Conservation (phyloP, 495 filamentous ascomycete genomes). For the Schizothecium vesticola region DNA sequence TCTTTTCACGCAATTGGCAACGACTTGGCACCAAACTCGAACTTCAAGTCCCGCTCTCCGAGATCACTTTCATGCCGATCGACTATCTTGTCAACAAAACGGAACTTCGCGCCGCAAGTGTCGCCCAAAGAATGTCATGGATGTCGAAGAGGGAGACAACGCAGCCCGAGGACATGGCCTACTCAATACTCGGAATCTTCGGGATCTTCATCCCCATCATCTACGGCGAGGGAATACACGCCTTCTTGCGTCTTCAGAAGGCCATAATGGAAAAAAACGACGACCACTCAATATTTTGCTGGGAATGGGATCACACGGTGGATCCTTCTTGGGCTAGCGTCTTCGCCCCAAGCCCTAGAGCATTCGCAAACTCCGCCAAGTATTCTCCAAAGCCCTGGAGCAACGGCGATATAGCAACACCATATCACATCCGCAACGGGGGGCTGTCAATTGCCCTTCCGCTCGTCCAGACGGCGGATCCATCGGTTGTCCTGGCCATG, state of each 20-base stretch:
- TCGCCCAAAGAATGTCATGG: slow-evolving; percentile 38
- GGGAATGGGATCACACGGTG: background rate
- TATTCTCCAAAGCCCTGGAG: background rate
- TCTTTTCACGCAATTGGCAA: slow-evolving; percentile 30
- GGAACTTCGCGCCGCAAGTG: slow-evolving; percentile 2
- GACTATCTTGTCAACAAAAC: background rate
- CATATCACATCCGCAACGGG: too few species aligned
- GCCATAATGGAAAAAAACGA: slow-evolving; percentile 26
- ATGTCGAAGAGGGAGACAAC: slow-evolving; percentile 26
- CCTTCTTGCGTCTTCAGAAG: slow-evolving; percentile 30
- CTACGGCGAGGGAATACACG: slow-evolving; percentile 33
- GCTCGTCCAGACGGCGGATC: background rate
- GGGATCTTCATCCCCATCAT: slow-evolving; percentile 34
- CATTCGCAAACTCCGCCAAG: background rate
- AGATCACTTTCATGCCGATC: slow-evolving; percentile 23
- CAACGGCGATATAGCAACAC: too few species aligned
- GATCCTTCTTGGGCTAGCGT: background rate
- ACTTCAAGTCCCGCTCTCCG: slow-evolving; percentile 1
- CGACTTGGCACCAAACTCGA: slow-evolving; percentile 20
- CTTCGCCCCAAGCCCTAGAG: background rate
- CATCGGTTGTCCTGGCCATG: background rate
- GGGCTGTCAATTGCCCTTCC: too few species aligned
- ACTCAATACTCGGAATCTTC: slow-evolving; percentile 36
- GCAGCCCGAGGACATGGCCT: slow-evolving; percentile 30
- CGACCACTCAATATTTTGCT: slow-evolving; percentile 28